Evolutionary conservation across 2,329 filamentous ascomycete species (phyloP).

Genomic region (Fusarium aywerte): DNA sequence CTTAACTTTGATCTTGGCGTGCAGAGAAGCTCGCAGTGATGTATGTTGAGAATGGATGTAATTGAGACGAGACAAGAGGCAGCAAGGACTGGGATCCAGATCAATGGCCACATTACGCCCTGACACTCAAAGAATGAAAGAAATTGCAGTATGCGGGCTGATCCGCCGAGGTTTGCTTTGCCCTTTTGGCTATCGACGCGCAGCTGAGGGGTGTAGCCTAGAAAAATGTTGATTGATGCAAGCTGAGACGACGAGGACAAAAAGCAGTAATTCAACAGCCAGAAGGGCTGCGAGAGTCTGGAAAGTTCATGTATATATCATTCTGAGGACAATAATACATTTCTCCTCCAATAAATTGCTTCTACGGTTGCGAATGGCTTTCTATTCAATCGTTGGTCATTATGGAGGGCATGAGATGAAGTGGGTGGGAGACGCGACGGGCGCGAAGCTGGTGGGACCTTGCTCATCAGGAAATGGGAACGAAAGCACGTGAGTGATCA

Average conservation of each 20-base stretch:
- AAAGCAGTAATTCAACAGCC: conserved; percentile 36
- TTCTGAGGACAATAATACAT: conserved; percentile 7
- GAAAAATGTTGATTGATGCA: conserved; percentile 30
- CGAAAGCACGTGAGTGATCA: conserved; percentile 58
- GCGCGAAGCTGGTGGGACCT: conserved; percentile 53
- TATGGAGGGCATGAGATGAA: conserved; percentile 54
- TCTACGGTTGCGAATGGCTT: conserved; percentile 47
- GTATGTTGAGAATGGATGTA: conserved; percentile 2
- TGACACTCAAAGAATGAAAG: conserved; percentile 43
- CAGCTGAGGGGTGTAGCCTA: conserved; percentile 42
- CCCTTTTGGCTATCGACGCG: conserved; percentile 38
- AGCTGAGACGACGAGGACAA: conserved; percentile 14
- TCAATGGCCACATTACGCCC: conserved; percentile 1
- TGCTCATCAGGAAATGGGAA: conserved; percentile 53
- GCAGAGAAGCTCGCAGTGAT: background rate
- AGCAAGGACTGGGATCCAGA: conserved; percentile 12
- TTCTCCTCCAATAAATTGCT: conserved; percentile 3
- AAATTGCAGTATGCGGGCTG: conserved; percentile 44
- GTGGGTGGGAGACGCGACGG: conserved; percentile 58
- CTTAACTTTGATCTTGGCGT: conserved; percentile 12
- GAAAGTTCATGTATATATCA: conserved; percentile 35
- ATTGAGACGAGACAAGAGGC: conserved; percentile 36
- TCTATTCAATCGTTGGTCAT: conserved; percentile 26
- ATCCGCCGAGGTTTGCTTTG: conserved; percentile 45
- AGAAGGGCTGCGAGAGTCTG: conserved; percentile 33